Base-by-base conservation (phyloP, 257 asterid genomes). In the Solanum appendiculatum region DNA sequence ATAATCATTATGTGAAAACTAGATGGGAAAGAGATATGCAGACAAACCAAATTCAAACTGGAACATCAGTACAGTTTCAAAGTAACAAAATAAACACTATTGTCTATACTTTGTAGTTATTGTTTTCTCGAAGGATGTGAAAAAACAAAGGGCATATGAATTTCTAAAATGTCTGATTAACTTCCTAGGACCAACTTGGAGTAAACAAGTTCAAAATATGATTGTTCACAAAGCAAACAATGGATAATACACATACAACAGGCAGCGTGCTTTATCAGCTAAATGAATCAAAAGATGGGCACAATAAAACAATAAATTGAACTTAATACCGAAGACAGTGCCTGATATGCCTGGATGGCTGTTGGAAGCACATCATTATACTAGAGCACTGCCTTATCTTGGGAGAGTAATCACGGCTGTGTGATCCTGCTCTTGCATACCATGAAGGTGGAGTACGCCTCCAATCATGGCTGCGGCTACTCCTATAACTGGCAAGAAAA, bases 331-430 rank as follows among this genome's bases (percentile, higher is more conserved):
- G 27, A 16, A 42, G 84, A 74, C 11, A 23, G 33, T 29, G 74
- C 29, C 10, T 66, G 20, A 39, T 21, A 23, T 18, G n/a, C 83
- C 54, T 23, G 83, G 36, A 18, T 75, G 21, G 33, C n/a, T 40
- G 83, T 74, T 12, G 82, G 83, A 78, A 42, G 37, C 39, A 9
- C 25, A 4, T 73, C 63, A 25, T 8, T 78, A 42, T 40, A 4
- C 99, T 94, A 3, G 98, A 94, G 92, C 92, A 89, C 11, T 87
- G 87, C 82, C 98, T 92, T 88, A 98, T 92, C 94, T 90, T 96
- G 27, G 92, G 91, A 15, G 98, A 93, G 83, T 93, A 93, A 44
- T 92, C 98, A 72, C 92, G 98, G 89, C 92, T 87, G 54, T 85
- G 96, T 29, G 98, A 92, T 25, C 87, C 89, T 56, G 97, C 93